These are phyloP conservation scores for Phytophthora syringae DNA, from an alignment of 352 stramenopile genomes.

Conservation along the genomic window DNA sequence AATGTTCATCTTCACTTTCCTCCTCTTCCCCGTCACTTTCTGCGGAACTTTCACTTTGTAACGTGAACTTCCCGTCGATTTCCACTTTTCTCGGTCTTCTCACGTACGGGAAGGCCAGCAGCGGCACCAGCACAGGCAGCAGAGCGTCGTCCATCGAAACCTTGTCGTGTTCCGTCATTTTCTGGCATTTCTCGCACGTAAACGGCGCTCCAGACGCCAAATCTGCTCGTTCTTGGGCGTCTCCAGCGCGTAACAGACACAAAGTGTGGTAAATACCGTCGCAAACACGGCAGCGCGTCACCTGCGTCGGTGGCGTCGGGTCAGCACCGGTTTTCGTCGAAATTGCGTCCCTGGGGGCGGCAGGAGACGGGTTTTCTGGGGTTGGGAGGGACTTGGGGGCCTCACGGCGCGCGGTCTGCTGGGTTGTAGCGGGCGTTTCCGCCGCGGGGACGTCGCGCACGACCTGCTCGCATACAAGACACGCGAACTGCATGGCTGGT, in stretches of 20 bases:
- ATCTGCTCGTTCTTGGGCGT: not conserved
- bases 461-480: conserved; percentile 48
- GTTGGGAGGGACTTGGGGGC: not conserved
- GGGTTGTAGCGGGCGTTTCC: conserved; percentile 1
- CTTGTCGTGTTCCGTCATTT: conserved; percentile 1
- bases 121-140: conserved; percentile 31
- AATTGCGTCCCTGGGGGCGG: not conserved
- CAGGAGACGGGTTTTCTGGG: conserved; percentile 9
- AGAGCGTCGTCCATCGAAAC: not conserved
- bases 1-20: conserved; percentile 19
- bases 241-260: conserved; percentile 33
- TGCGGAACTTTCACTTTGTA: not conserved
- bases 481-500: conserved; percentile 46
- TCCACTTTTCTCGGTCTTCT: conserved; percentile 2
- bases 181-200: conserved; percentile 35
- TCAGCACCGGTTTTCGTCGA: not conserved
- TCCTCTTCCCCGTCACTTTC: conserved; percentile 2
- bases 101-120: conserved; percentile 37
- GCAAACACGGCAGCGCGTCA: conserved; percentile 42
- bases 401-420: conserved; percentile 24
- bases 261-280: conserved; percentile 52
- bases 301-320: not conserved
- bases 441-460: conserved; percentile 11
- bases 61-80: conserved; percentile 6
- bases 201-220: too few relatives aligned